A percentile compares a stretch with the other conserved stretches of the same genome.
Evolutionary conservation across 192 early-diverging fungal genomes (phyloP).

Genomic region (Coemansia guatemalensis): DNA sequence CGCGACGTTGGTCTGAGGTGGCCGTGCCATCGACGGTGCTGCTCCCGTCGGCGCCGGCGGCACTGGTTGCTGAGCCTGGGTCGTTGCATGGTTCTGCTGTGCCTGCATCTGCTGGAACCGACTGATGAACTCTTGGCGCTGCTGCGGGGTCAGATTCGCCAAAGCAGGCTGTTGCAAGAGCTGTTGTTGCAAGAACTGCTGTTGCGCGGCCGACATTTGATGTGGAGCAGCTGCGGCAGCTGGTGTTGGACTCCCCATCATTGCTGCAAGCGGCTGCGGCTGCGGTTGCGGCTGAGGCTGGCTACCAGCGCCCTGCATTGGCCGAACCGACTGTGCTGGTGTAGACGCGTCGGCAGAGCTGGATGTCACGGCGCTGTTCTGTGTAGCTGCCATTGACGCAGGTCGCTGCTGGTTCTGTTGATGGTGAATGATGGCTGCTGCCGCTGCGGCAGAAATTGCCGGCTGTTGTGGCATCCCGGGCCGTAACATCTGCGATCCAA

Average conservation of each 20-base stretch:
- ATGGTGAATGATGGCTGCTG: slow-evolving; percentile 2
- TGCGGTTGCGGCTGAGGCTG: slow-evolving; percentile 1
- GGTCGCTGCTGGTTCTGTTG: not conserved
- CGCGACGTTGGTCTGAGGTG: slow-evolving; percentile 28
- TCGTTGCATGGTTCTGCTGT: slow-evolving; percentile 1
- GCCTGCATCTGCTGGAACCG: slow-evolving; percentile 31
- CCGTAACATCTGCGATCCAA: slow-evolving; percentile 9
- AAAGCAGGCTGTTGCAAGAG: slow-evolving; percentile 13
- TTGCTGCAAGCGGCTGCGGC: slow-evolving; percentile 8
- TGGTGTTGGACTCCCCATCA: slow-evolving; percentile 28
- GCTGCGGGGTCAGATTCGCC: slow-evolving; percentile 30
- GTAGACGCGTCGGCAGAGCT: not conserved
- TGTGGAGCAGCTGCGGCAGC: slow-evolving; percentile 14
- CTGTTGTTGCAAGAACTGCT: slow-evolving; percentile 18
- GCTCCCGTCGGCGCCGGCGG: slow-evolving; percentile 15
- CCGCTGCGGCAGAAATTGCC: slow-evolving; percentile 6
- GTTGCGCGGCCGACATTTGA: slow-evolving; percentile 22
- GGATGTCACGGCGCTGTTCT: not conserved
- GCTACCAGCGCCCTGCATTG: slow-evolving; percentile 3
- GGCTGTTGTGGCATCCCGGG: slow-evolving; percentile 1
- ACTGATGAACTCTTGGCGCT: slow-evolving; percentile 24
- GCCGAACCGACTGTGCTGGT: slow-evolving; percentile 9
- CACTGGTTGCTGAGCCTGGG: slow-evolving; percentile 4
- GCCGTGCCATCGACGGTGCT: slow-evolving; percentile 20
- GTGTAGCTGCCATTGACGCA: not conserved